phyloP scores from a whole-genome alignment of 148 eudicot genomes.

The Amaranthus cruentus region DNA sequence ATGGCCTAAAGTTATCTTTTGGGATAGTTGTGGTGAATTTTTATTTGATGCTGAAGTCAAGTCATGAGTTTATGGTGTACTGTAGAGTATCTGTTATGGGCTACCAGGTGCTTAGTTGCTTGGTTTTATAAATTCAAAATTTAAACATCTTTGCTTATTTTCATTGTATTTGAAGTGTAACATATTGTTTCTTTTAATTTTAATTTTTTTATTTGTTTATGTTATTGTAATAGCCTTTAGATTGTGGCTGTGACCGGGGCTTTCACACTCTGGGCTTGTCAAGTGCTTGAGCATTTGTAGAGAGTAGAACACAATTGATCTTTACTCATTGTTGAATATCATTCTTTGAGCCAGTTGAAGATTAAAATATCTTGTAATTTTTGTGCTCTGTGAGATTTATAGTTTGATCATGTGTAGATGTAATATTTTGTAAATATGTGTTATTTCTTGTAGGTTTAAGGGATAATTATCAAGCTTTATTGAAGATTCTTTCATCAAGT shows the following conservation, averaged over 20 bases:
- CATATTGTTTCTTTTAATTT: not conserved
- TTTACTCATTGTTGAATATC: not conserved
- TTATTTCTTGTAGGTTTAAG: conserved; percentile 44
- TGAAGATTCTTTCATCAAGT: conserved; percentile 47
- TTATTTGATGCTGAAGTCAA: not conserved
- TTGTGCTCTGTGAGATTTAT: not conserved
- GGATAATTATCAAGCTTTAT: conserved; percentile 37
- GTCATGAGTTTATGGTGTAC: not conserved
- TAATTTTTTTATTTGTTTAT: too few species aligned
- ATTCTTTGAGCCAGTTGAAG: not conserved
- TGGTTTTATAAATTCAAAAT: not conserved
- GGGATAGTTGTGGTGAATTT: not conserved
- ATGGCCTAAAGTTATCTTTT: not conserved
- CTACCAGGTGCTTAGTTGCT: not conserved
- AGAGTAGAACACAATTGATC: not conserved
- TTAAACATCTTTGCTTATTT: not conserved
- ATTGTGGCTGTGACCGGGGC: not conserved
- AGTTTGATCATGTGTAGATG: not conserved
- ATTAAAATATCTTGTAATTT: not conserved
- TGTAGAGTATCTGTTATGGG: not conserved
- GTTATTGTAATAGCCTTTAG: not conserved
- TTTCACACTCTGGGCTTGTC: not conserved
- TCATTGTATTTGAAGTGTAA: not conserved
- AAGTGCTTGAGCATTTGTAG: not conserved
- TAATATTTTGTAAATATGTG: not conserved